Evolutionary conservation across 2,329 filamentous ascomycete species (phyloP).

Genomic region (Cladosporium halotolerans): DNA sequence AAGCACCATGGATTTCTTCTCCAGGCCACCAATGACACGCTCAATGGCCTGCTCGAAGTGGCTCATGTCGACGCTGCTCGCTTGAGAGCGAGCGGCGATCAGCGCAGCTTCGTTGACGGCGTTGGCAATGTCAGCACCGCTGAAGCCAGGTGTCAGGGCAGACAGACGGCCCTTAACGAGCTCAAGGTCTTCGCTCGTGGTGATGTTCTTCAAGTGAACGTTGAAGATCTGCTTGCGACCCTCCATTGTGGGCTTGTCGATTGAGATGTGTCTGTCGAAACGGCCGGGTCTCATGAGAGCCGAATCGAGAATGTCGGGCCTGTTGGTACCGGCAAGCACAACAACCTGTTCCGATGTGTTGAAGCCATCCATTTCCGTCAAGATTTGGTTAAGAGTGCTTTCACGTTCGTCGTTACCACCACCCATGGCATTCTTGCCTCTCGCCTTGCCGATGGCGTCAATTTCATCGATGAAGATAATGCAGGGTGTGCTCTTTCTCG

Average conservation of each 20-base stretch:
- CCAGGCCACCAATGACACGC: constrained; percentile 89
- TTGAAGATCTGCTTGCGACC: constrained; percentile 93
- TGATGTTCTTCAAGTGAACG: constrained; percentile 90
- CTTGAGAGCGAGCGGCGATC: constrained; percentile 79
- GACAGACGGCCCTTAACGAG: constrained; percentile 82
- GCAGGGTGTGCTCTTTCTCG: constrained; percentile 91
- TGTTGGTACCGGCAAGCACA: constrained; percentile 92
- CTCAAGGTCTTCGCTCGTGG: constrained; percentile 84
- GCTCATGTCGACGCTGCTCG: constrained; percentile 72
- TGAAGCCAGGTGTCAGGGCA: constrained; percentile 91
- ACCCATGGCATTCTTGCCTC: constrained; percentile 73
- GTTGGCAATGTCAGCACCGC: constrained; percentile 96
- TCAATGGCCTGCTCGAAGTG: constrained; percentile 98
- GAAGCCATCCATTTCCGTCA: constrained; percentile 99
- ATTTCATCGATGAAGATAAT: constrained; percentile 99
- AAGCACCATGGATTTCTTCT: constrained; percentile 94
- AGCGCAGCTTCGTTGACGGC: constrained; percentile 96
- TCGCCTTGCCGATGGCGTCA: constrained; percentile 89
- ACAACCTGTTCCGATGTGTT: constrained; percentile 95
- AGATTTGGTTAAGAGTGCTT: constrained; percentile 92
- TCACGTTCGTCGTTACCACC: constrained; percentile 97
- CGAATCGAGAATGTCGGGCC: constrained; percentile 89
- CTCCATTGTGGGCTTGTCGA: constrained; percentile 94
- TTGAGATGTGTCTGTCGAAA: constrained; percentile 93
- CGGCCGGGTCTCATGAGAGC: constrained; percentile 93